Conservation (phyloP, 2,329 filamentous ascomycete species). For the Beauveria varroae region DNA sequence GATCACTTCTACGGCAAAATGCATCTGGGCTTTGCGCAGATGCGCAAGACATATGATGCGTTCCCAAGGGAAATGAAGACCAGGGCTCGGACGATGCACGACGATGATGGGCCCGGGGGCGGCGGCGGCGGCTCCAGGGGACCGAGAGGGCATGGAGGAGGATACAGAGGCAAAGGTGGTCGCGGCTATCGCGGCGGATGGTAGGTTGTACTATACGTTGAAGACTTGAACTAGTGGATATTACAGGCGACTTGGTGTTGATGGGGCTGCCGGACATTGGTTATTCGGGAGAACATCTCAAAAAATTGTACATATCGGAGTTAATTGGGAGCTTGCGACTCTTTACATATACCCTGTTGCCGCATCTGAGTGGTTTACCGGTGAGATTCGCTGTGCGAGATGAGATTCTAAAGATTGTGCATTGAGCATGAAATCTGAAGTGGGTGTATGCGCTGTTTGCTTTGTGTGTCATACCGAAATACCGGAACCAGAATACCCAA, state of each 20-base stretch:
- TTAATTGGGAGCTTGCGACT: not conserved
- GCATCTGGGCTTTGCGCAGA: slow-evolving; percentile 96
- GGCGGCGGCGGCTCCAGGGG: slow-evolving; percentile 39
- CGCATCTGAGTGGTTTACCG: not conserved
- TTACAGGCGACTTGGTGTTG: not conserved
- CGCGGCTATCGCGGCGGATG: slow-evolving; percentile 44
- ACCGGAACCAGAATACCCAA: not conserved
- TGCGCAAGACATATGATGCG: slow-evolving; percentile 88
- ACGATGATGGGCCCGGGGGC: slow-evolving; percentile 35
- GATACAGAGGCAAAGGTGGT: slow-evolving; percentile 44
- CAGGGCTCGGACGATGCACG: slow-evolving; percentile 50
- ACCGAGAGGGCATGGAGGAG: slow-evolving; percentile 45
- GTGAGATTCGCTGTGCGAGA: not conserved
- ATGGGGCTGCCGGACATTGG: slow-evolving; percentile 4
- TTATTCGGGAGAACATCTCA: not conserved
- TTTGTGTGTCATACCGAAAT: not conserved
- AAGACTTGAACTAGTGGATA: not conserved
- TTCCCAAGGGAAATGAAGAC: slow-evolving; percentile 82
- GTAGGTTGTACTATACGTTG: slow-evolving; percentile 21
- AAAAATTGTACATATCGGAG: not conserved
- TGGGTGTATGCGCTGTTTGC: not conserved
- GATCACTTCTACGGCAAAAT: slow-evolving; percentile 99
- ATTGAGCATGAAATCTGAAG: not conserved
- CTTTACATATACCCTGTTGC: not conserved
- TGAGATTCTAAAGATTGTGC: not conserved